Conservation (phyloP, 805 yeast species). For the Starmerella apis region DNA sequence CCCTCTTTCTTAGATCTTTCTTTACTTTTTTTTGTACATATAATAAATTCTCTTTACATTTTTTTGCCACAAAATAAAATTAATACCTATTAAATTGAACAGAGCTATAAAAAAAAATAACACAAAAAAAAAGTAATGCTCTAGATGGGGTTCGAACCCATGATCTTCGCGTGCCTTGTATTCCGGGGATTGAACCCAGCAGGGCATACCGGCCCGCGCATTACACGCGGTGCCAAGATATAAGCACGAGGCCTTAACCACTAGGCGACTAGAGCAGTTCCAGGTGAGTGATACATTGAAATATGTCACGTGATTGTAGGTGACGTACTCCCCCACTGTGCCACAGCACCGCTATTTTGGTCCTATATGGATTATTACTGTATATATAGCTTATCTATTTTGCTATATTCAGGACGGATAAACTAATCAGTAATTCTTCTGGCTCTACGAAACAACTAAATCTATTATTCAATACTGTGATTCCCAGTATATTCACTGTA, state of each 20-base stretch:
- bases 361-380: background rate
- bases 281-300: background rate
- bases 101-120: background rate
- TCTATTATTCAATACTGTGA: too few relatives aligned
- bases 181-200: slow-evolving; percentile 28
- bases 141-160: slow-evolving; percentile 42
- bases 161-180: slow-evolving; percentile 54
- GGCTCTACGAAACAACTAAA: too few relatives aligned
- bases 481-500: too few relatives aligned
- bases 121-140: slow-evolving; percentile 30
- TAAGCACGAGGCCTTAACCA: slow-evolving; percentile 57
- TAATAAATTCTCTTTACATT: background rate
- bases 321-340: slow-evolving; percentile 2
- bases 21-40: background rate
- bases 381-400: background rate
- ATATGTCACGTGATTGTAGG: background rate
- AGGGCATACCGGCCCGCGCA: slow-evolving; percentile 43
- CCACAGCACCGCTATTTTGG: slow-evolving; percentile 8
- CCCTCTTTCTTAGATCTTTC: too few relatives aligned
- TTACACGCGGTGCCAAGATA: slow-evolving; percentile 39
- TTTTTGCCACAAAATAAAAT: too few relatives aligned
- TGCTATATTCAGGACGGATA: background rate
- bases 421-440: too few relatives aligned
- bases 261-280: slow-evolving; percentile 25
- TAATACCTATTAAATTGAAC: too few relatives aligned